Base-by-base conservation (phyloP, 1,284 basidiomycete species). In the Afroboletus lepidellus region DNA sequence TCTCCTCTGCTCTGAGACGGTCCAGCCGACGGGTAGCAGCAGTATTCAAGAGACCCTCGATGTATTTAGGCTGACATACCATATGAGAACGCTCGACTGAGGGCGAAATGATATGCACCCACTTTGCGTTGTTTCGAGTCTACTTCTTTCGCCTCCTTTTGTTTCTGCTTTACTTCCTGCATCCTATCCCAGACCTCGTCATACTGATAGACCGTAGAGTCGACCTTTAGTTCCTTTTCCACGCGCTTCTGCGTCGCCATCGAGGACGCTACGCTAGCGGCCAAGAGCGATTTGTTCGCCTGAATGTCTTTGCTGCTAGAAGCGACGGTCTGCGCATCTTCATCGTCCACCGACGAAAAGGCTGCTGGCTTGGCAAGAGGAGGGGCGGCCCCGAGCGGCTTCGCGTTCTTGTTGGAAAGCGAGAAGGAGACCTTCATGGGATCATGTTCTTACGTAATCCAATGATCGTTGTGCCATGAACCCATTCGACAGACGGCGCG, bases 121-220 rank as follows among this genome's bases (percentile, higher is more conserved):
- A 90, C 89, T 77, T 93, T 90, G 56, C 90, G 77, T 63, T 87
- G 84, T 61, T 81, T 83, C 18, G 83, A 64, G 57, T 90, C 89
- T 12, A 73, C 73, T 58, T 91, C 87, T 67, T 92, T 93, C 2
- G 75, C 77, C 63, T 82, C 80, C 64, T 93, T 90, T 65, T 87
- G 85, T 52, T 75, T 74, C 56, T 77, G 75, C 70, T 94, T 92
- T 2, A 85, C 87, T 56, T 86, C 81, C 73, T 99, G 95, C 87
- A 99, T 98, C 60, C 81, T 83, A 64, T 99, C 97, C 81, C 90
- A 99, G 7, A 98, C 87, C 66, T 92, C 91, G 66, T 99, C 97
- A 64, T 99, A 99, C 71, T 98, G 87, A 69, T 90, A 99, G 9
- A 97, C 89, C 3, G 86, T 89, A 41, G 80, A 70, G 65, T 99